Evolutionary conservation across 495 filamentous ascomycete genomes (phyloP).

Genomic region (Aspergillus coremiiformis): DNA sequence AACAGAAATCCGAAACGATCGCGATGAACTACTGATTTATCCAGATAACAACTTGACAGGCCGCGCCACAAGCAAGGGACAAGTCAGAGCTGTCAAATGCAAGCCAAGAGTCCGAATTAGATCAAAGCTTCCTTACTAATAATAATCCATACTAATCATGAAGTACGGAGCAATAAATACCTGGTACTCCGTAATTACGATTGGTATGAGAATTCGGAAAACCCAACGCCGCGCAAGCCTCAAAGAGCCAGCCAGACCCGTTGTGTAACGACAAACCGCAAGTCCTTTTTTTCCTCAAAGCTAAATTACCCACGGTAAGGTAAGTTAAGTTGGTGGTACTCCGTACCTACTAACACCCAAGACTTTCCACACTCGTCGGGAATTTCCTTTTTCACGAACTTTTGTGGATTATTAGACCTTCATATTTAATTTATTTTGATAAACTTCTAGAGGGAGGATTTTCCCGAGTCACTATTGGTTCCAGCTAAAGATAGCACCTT

Average conservation of each 20-base stretch:
- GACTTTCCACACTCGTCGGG: no score
- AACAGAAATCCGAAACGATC: constrained; percentile 4
- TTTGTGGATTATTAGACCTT: neutral
- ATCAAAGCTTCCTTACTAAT: neutral
- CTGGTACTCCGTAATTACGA: no score
- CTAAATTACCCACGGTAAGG: neutral
- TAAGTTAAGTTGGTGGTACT: neutral
- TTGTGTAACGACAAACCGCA: constrained; percentile 1
- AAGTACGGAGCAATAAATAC: no score
- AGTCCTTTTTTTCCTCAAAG: neutral
- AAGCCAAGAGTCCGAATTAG: neutral
- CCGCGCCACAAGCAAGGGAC: constrained; percentile 11
- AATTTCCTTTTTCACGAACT: no score
- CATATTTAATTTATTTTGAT: neutral
- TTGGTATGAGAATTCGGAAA: no score
- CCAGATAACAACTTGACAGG: constrained; percentile 7
- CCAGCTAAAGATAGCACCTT: neutral
- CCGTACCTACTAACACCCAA: neutral
- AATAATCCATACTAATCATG: no score
- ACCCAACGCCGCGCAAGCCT: neutral
- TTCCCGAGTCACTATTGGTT: neutral
- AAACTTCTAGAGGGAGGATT: neutral
- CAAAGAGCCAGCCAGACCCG: neutral
- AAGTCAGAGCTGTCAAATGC: constrained; percentile 12
- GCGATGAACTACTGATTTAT: constrained; percentile 1